Evolutionary conservation across 371 early-diverging fungal species (phyloP).

Genomic region (Nosema granulosis): DNA sequence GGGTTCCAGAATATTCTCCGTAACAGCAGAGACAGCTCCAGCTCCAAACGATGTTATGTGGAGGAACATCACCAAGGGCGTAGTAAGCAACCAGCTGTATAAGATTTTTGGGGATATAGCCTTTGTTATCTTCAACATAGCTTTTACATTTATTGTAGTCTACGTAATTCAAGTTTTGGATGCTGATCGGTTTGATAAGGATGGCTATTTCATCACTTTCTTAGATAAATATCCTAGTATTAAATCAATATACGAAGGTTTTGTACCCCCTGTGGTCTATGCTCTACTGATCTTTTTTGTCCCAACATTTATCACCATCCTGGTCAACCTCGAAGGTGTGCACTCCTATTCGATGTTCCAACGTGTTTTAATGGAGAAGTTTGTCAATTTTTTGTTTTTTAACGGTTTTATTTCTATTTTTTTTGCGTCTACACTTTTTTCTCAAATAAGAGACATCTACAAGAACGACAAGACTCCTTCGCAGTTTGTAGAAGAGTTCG

Average conservation of each 20-base stretch:
- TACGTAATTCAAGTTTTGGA: constrained; percentile 16
- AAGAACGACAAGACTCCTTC: constrained; percentile 16
- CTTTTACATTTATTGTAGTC: constrained; percentile 61
- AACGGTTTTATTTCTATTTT: constrained; percentile 66
- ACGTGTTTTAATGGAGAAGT: constrained; percentile 59
- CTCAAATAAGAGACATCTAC: constrained; percentile 34
- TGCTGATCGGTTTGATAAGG: not conserved
- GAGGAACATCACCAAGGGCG: constrained; percentile 56
- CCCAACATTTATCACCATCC: constrained; percentile 54
- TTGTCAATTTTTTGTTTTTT: constrained; percentile 65
- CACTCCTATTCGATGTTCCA: constrained; percentile 57
- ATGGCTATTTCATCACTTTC: constrained; percentile 33
- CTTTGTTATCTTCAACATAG: constrained; percentile 58
- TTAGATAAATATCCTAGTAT: constrained; percentile 43
- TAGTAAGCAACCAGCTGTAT: constrained; percentile 40
- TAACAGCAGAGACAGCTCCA: constrained; percentile 61
- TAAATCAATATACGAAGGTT: constrained; percentile 53
- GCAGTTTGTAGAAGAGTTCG: constrained; percentile 38
- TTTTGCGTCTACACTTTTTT: constrained; percentile 57
- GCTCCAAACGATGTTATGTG: constrained; percentile 67
- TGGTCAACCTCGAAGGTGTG: constrained; percentile 62
- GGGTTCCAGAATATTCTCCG: constrained; percentile 62
- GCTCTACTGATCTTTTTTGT: constrained; percentile 56
- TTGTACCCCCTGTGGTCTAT: constrained; percentile 64
- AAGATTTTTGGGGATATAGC: constrained; percentile 48